A percentile compares a stretch with the other conserved stretches of the same genome.
These are phyloP conservation scores for Penicillium psychrofluorescens DNA, from an alignment of 495 filamentous ascomycete species.

Conservation along the genomic window DNA sequence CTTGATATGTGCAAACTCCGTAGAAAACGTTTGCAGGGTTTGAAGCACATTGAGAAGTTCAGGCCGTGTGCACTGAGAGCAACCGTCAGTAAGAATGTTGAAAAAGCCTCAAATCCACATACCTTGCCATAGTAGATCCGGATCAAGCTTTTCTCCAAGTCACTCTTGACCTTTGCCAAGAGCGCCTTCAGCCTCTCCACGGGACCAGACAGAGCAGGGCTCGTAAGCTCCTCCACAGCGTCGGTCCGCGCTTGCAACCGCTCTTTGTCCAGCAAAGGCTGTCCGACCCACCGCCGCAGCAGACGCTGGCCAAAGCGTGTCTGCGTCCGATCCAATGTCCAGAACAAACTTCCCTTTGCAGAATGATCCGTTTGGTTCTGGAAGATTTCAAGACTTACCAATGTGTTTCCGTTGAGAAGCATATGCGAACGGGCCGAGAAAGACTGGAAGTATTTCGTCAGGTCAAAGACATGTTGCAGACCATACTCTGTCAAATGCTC, in stretches of 20 bases:
- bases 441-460: slow-evolving; percentile 96
- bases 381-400: slow-evolving; percentile 93
- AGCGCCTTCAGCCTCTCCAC: slow-evolving; percentile 68
- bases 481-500: slow-evolving; percentile 89
- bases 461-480: slow-evolving; percentile 89
- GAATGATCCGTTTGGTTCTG: slow-evolving; percentile 87
- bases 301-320: slow-evolving; percentile 86
- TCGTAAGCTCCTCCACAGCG: slow-evolving; percentile 84
- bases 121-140: slow-evolving; percentile 92
- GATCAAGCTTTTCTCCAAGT: slow-evolving; percentile 88
- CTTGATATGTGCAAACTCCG: slow-evolving; percentile 62
- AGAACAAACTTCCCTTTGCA: slow-evolving; percentile 85
- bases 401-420: slow-evolving; percentile 91
- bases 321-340: slow-evolving; percentile 87
- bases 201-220: slow-evolving; percentile 51
- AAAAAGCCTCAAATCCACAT: neutral
- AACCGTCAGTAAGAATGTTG: too few species aligned
- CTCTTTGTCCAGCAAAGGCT: slow-evolving; percentile 74
- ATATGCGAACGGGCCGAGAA: slow-evolving; percentile 94
- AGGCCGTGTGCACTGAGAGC: slow-evolving; percentile 65
- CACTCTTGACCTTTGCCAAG: slow-evolving; percentile 63
- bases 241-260: slow-evolving; percentile 75
- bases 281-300: slow-evolving; percentile 90
- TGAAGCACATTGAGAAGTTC: slow-evolving; percentile 83
- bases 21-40: slow-evolving; percentile 71